These are phyloP conservation scores for Yamadazyma trypodendri DNA, from an alignment of 1,139 yeast genomes.

Conservation along the genomic window DNA sequence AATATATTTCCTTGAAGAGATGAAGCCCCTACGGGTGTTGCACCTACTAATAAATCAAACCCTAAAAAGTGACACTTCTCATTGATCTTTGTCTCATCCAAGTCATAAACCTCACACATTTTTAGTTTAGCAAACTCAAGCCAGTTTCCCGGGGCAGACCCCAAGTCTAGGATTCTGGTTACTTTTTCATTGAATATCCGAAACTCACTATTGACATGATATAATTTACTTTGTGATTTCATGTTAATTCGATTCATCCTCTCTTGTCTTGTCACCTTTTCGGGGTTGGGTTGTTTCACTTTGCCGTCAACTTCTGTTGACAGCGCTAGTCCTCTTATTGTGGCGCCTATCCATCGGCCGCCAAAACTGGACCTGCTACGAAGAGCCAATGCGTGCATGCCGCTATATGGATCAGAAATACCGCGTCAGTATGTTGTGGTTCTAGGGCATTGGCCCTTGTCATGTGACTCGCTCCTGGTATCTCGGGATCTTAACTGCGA, in stretches of 20 bases:
- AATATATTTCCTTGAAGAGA: constrained; percentile 85
- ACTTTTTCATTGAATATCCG: constrained; percentile 26
- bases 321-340: constrained; percentile 1
- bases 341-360: neutral
- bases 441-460: too few relatives aligned
- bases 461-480: too few relatives aligned
- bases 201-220: constrained; percentile 29
- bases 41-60: constrained; percentile 74
- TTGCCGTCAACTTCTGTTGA: constrained; percentile 1
- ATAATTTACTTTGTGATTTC: constrained; percentile 25
- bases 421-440: neutral
- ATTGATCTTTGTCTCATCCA: constrained; percentile 48
- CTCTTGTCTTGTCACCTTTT: constrained; percentile 22
- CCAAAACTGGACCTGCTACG: neutral
- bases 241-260: constrained; percentile 24
- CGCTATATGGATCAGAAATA: too few relatives aligned
- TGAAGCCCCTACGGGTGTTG: constrained; percentile 78
- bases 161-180: constrained; percentile 44
- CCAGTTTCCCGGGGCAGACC: constrained; percentile 98
- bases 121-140: constrained; percentile 62
- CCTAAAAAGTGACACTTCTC: constrained; percentile 73
- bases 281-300: constrained; percentile 3
- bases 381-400: neutral
- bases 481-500: too few relatives aligned
- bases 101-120: constrained; percentile 27